Evolutionary conservation across 2,329 filamentous ascomycete genomes (phyloP), one percentile per base, ranked within the genome.

Genomic region (Colletotrichum sp.): DNA sequence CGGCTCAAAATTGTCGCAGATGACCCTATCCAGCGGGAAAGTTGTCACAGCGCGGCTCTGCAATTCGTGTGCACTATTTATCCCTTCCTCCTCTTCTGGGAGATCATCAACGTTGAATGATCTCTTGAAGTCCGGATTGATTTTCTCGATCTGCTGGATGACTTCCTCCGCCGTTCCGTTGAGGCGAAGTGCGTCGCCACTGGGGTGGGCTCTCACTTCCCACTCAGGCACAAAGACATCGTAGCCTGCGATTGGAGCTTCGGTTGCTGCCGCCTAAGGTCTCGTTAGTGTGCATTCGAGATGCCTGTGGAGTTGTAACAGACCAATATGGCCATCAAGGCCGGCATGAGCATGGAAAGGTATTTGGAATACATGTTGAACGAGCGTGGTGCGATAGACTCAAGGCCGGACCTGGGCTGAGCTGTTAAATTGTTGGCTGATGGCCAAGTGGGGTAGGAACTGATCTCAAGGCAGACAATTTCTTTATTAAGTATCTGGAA

Each of bases 121-220:
- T 30, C 21, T 5, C 10, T 36, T 34, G n/a, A 34, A 72, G 34
- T 32, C n/a, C 4, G 71, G 71, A n/a, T 68, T 63, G 18, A 68
- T 32, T 7, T 43, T 16, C 8, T 36, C 32, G 2, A 72, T 52
- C 63, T 72, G 32, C 16, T 21, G 9, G 2, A 67, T 18, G 5
- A 72, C 71, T 30, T 72, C 63, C 15, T 72, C 32, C n/a, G 30
- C 39, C 30, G 71, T 73, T 52, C 71, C 71, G 36, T 55, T 61
- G 12, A 73, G 24, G 1, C 9, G n/a, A 13, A 73, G n/a, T 1
- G 36, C n/a, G 2, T 48, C 63, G 15, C 71, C 36, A 18, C 76
- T 75, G 4, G 76, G 78, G 6, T 64, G 63, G 9, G 77, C 70
- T 57, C 80, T 60, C 16, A 79, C 68, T 21, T 77, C 71, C 75